phyloP scores from a whole-genome alignment of 805 yeast genomes.

The Yarrowia phangngaensis region DNA sequence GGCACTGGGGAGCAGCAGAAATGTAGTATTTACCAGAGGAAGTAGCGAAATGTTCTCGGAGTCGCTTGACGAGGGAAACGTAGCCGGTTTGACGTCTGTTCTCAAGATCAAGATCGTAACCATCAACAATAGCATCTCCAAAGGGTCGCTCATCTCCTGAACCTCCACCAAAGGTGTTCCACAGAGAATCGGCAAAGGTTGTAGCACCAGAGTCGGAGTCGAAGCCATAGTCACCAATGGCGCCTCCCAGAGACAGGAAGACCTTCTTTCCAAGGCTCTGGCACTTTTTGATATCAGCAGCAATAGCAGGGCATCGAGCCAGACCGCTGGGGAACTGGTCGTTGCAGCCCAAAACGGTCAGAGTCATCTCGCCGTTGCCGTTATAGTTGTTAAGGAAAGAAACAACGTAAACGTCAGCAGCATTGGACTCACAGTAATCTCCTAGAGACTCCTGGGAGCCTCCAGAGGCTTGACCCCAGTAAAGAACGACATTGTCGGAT shows the following conservation, averaged over 20 bases:
- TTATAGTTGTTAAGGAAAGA: constrained; percentile 63
- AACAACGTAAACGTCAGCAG: constrained; percentile 58
- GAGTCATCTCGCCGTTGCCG: constrained; percentile 33
- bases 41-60: constrained; percentile 33
- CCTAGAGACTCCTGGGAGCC: constrained; percentile 49
- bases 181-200: constrained; percentile 43
- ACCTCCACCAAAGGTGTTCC: constrained; percentile 52
- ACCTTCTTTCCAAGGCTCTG: constrained; percentile 70
- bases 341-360: constrained; percentile 19
- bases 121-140: constrained; percentile 57
- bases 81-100: constrained; percentile 50
- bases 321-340: constrained; percentile 21
- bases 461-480: constrained; percentile 82
- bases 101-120: constrained; percentile 65
- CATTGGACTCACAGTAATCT: constrained; percentile 61
- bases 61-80: constrained; percentile 44
- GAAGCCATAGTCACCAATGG: constrained; percentile 52
- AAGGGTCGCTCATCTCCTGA: constrained; percentile 42
- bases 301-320: constrained; percentile 46
- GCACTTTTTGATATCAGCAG: constrained; percentile 63
- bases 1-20: constrained; percentile 68
- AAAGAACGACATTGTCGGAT: constrained; percentile 60
- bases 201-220: constrained; percentile 46
- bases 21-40: constrained; percentile 47
- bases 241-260: constrained; percentile 60